Conservation (phyloP, 2,329 filamentous ascomycete species). For the Monosporascus sp. region DNA sequence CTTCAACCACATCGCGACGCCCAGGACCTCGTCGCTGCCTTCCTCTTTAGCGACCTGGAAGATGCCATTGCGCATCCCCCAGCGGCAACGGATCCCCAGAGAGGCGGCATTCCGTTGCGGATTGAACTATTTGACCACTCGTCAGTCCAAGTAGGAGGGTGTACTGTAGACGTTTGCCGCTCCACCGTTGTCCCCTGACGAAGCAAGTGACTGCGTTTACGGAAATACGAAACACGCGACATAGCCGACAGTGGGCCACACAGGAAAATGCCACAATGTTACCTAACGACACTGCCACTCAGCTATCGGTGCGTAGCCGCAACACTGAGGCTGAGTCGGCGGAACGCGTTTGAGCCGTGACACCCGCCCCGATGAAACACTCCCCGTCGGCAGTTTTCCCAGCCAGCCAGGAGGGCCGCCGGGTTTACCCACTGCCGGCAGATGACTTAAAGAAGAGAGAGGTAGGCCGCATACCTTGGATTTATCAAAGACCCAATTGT, state of each 20-base stretch:
- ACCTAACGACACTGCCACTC: neutral
- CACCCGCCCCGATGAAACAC: neutral
- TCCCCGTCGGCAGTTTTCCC: neutral
- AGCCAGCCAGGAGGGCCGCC: no score
- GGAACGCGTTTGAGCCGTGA: neutral
- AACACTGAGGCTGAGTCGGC: neutral
- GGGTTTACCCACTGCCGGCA: neutral
- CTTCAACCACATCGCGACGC: constrained; percentile 67
- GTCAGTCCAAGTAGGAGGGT: neutral
- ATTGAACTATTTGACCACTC: constrained; percentile 44
- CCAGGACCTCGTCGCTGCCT: constrained; percentile 50
- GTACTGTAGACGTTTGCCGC: no score
- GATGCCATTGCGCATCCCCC: constrained; percentile 64
- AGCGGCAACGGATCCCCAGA: constrained; percentile 59
- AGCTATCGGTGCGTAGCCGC: neutral
- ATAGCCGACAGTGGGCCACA: no score
- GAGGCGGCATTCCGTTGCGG: constrained; percentile 55
- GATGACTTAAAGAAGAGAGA: neutral
- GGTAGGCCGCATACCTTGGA: constrained; percentile 17
- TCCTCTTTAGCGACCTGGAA: constrained; percentile 65
- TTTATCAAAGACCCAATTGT: constrained; percentile 28
- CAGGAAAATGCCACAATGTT: neutral
- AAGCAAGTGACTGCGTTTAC: no score
- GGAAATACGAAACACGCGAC: no score
- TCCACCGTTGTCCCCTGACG: no score